phyloP scores from a whole-genome alignment of 164 flowering plant species.

The Magnolia kwangsiensis region DNA sequence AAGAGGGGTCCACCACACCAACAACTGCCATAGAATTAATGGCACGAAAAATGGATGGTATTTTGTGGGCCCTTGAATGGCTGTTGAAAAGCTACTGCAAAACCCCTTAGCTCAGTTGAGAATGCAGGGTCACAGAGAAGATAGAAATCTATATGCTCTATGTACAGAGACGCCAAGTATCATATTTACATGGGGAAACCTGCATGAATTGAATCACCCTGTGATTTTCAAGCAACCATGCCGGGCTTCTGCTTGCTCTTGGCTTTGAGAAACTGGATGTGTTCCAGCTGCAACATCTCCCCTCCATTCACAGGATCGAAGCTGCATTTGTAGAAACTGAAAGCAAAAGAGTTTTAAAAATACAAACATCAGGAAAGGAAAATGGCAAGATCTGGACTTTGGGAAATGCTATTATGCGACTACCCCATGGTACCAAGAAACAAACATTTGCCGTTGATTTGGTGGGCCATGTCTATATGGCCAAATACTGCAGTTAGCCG shows the following conservation, averaged over 20 bases:
- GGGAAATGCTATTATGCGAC: neutral
- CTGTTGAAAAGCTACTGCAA: too few species aligned
- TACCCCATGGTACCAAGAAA: neutral
- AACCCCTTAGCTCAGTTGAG: too few species aligned
- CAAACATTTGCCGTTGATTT: neutral
- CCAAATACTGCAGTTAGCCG: neutral
- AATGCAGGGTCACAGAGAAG: too few species aligned
- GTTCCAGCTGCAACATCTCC: conserved; percentile 76
- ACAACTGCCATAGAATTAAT: too few species aligned
- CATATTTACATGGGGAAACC: too few species aligned
- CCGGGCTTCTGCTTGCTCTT: conserved; percentile 33
- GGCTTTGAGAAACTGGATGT: conserved; percentile 62
- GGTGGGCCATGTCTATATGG: neutral
- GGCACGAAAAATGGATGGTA: too few species aligned
- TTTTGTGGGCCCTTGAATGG: too few species aligned
- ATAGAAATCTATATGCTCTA: too few species aligned
- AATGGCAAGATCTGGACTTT: neutral
- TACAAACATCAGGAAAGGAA: neutral
- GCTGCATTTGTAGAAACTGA: conserved; percentile 86
- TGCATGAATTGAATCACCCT: neutral
- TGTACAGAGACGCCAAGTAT: too few species aligned
- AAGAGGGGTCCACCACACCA: too few species aligned
- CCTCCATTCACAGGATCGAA: conserved; percentile 85
- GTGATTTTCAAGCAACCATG: neutral
- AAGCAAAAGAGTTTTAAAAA: neutral